A percentile compares a stretch with the other conserved stretches of the same genome.
These are phyloP conservation scores for Aspergillus sclerotioniger DNA, from an alignment of 495 filamentous ascomycete species.

Conservation along the genomic window DNA sequence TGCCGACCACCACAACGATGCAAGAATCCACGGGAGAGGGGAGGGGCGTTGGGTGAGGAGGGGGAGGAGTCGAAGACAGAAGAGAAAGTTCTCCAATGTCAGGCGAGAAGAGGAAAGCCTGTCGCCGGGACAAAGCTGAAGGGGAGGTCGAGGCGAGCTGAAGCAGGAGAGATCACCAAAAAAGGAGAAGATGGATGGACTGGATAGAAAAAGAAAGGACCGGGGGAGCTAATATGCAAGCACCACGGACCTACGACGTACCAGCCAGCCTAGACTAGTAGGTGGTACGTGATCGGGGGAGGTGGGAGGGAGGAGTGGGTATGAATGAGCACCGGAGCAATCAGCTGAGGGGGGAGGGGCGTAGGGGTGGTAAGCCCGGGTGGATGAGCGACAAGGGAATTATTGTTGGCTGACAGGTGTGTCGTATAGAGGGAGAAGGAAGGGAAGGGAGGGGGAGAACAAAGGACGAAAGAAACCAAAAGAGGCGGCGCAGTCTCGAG, in stretches of 20 bases:
- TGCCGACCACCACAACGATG: conserved; percentile 12
- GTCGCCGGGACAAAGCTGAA: conserved; percentile 34
- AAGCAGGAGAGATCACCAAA: conserved; percentile 16
- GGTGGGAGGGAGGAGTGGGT: conserved; percentile 17
- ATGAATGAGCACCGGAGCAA: conserved; percentile 34
- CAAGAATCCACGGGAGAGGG: conserved; percentile 9
- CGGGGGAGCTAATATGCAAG: conserved; percentile 27
- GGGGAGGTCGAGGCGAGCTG: conserved; percentile 15
- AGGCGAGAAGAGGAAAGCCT: conserved; percentile 15
- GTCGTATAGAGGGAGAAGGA: not conserved
- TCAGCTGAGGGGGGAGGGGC: conserved; percentile 31
- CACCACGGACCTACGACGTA: conserved; percentile 15
- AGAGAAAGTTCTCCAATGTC: conserved; percentile 8
- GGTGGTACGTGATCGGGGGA: conserved; percentile 14
- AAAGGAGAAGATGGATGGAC: conserved; percentile 19
- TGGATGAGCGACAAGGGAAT: conserved; percentile 18
- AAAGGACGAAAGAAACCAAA: conserved; percentile 1
- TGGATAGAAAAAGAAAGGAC: conserved; percentile 22
- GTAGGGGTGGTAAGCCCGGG: conserved; percentile 15
- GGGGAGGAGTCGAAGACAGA: not conserved
- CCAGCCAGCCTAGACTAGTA: conserved; percentile 14
- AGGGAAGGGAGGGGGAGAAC: not conserved
- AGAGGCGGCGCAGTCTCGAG: not conserved
- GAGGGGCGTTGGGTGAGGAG: conserved; percentile 3
- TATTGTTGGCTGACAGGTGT: conserved; percentile 6